These are phyloP conservation scores for Heliosperma pusillum DNA, from an alignment of 148 eudicot species.

Conservation along the genomic window DNA sequence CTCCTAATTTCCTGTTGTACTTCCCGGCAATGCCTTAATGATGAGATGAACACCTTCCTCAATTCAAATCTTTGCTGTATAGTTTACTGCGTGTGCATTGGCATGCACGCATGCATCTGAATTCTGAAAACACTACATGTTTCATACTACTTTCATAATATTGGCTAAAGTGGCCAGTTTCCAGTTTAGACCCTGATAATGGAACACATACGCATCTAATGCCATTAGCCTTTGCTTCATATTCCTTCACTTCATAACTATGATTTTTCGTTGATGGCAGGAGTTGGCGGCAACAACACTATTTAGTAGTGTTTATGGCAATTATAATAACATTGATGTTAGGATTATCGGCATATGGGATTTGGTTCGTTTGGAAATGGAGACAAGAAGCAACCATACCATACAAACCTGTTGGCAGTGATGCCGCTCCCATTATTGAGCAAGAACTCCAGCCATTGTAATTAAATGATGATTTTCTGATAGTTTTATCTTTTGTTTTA, in stretches of 20 bases:
- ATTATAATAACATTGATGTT: slow-evolving; percentile 37
- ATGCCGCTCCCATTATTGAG: slow-evolving; percentile 43
- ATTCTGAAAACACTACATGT: background rate
- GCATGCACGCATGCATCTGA: background rate
- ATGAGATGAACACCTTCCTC: background rate
- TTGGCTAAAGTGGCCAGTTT: no score
- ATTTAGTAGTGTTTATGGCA: slow-evolving; percentile 42
- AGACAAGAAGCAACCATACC: slow-evolving; percentile 39
- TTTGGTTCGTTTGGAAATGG: slow-evolving; percentile 64
- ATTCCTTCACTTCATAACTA: background rate
- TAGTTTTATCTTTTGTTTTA: background rate
- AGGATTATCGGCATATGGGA: slow-evolving; percentile 48
- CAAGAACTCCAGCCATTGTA: slow-evolving; percentile 86
- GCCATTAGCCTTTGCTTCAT: background rate
- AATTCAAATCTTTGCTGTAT: background rate
- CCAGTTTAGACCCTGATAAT: background rate
- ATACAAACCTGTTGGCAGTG: slow-evolving; percentile 72
- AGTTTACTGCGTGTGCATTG: background rate
- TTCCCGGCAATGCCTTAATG: background rate
- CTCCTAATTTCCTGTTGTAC: background rate
- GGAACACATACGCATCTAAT: background rate
- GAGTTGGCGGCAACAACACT: slow-evolving; percentile 69
- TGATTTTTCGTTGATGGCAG: slow-evolving; percentile 37
- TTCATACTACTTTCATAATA: background rate
- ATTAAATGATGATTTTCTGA: slow-evolving; percentile 15